These are phyloP conservation scores for Aurantiochytrium sp. DNA, from an alignment of 108 stramenopile genomes.

Conservation along the genomic window DNA sequence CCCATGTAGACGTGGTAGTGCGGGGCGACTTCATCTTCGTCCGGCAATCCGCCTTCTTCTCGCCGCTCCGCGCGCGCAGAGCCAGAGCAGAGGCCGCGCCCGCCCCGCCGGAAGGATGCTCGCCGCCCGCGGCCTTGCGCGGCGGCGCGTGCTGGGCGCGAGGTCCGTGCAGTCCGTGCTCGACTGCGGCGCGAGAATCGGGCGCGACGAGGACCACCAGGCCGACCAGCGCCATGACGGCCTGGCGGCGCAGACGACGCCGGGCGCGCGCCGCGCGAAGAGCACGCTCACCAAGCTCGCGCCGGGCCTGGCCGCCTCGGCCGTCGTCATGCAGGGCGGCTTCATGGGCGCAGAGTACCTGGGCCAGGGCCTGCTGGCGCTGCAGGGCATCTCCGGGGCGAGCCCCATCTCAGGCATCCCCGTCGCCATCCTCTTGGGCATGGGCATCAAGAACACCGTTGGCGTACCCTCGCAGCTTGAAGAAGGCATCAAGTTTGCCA, in stretches of 20 bases:
- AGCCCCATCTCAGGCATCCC: constrained; percentile 63
- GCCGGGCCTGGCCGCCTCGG: background rate
- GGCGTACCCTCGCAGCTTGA: constrained; percentile 32
- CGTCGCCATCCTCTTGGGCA: constrained; percentile 50
- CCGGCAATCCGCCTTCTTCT: too few species aligned
- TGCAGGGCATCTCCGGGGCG: background rate
- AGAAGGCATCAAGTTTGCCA: constrained; percentile 56
- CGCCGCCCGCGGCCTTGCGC: background rate
- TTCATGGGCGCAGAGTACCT: background rate
- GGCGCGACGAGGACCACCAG: too few species aligned
- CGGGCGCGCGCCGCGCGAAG: background rate
- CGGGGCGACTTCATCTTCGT: too few species aligned
- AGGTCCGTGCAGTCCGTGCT: background rate
- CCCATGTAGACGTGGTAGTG: too few species aligned
- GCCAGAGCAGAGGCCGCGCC: too few species aligned
- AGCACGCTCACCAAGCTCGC: background rate
- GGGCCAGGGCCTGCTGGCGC: background rate
- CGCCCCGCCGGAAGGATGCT: background rate
- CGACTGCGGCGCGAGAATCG: too few species aligned
- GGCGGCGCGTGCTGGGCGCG: background rate
- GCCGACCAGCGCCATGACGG: too few species aligned
- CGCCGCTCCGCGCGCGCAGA: too few species aligned
- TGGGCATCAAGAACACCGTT: constrained; percentile 49
- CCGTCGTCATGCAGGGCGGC: constrained; percentile 18
- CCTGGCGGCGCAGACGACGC: background rate